These are phyloP conservation scores for Amanita rimosa DNA, from an alignment of 768 basidiomycete genomes.

Conservation along the genomic window DNA sequence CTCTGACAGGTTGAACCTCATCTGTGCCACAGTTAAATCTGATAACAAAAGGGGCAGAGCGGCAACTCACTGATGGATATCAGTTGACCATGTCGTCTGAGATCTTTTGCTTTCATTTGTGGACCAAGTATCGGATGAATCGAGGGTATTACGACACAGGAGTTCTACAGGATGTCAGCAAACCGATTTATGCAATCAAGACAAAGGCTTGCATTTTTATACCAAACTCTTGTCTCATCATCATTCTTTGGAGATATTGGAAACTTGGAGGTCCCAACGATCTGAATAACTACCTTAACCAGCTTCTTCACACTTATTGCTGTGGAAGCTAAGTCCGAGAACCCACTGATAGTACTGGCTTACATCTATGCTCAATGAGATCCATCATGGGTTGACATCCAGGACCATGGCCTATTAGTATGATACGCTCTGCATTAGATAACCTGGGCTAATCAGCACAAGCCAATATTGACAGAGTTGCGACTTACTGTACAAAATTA, in stretches of 20 bases:
- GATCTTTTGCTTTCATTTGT: slow-evolving; percentile 25
- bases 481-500: slow-evolving; percentile 82
- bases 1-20: slow-evolving; percentile 62
- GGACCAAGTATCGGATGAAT: slow-evolving; percentile 44
- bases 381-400: slow-evolving; percentile 72
- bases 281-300: slow-evolving; percentile 68
- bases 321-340: neutral
- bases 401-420: slow-evolving; percentile 82
- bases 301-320: slow-evolving; percentile 37
- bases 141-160: slow-evolving; percentile 57
- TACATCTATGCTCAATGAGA: slow-evolving; percentile 64
- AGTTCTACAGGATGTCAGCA: slow-evolving; percentile 39
- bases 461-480: neutral
- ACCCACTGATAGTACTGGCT: slow-evolving; percentile 9
- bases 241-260: slow-evolving; percentile 44
- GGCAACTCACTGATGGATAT: slow-evolving; percentile 44
- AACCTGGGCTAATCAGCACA: slow-evolving; percentile 35
- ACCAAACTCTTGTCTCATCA: slow-evolving; percentile 59
- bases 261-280: slow-evolving; percentile 54
- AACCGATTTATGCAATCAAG: neutral
- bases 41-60: neutral
- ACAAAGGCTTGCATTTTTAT: slow-evolving; percentile 40
- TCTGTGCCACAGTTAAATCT: slow-evolving; percentile 24
- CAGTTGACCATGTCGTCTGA: slow-evolving; percentile 57
- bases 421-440: slow-evolving; percentile 56